Evolutionary conservation across 768 basidiomycete genomes (phyloP), one percentile per base, ranked within the genome.

Genomic region (Trametes villosa): DNA sequence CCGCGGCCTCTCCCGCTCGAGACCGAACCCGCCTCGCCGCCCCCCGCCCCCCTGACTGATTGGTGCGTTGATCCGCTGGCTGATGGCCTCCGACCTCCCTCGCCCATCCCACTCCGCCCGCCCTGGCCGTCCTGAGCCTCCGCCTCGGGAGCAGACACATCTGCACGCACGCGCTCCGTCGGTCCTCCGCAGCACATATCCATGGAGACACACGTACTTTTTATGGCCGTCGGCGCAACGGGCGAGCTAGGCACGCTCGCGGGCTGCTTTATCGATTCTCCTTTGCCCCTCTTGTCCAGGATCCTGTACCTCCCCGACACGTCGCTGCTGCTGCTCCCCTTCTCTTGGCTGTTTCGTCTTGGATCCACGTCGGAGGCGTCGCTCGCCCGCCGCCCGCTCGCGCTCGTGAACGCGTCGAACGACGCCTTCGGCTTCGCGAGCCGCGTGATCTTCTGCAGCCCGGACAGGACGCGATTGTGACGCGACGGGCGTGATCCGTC

Each of bases 401-500:
- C 41, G 15, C 59, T 29, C 65, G 34, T n/a, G n/a, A n/a, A 48
- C 22, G 70, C 65, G 59, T 72, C 67, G 51, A 77, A 66, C 2
- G 71, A 68, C 36, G 69, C 70, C 9, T 70, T 74, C 15, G 70
- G 66, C 56, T 70, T 73, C 47, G 70, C 74, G 1, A 76, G 65
- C 47, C 71, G 74, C 49, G 73, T 76, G 17, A 74, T 73, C 65
- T 72, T 74, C 60, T 74, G 68, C 47, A 71, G 65, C 0, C 74
- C 64, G 11, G 60, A 63, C 11, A 70, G 65, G 20, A 67, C 68
- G n/a, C 72, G 74, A 27, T 63, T 61, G 33, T 59, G 62, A 27
- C 57, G 62, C 15, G 53, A 12, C n/a, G 62, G 49, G n/a, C 57
- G 57, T 27, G 62, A 46, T 45, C 52, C 62, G 57, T 59, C 57